Base-by-base conservation (phyloP, 768 basidiomycete genomes). In the Leccinum olivaceopallidum region DNA sequence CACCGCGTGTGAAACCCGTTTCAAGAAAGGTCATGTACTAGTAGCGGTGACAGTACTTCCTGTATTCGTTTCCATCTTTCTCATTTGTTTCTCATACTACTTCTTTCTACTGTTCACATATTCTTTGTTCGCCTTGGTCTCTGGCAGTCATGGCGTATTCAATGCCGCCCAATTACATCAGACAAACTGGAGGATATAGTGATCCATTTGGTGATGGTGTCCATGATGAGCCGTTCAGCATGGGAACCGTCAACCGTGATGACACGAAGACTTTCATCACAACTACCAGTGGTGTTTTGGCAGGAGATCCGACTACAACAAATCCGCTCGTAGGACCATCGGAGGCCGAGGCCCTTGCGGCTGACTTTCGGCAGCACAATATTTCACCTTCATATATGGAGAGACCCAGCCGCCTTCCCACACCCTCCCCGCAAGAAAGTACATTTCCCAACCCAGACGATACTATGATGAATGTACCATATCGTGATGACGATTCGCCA, bases 141-240 rank as follows among this genome's bases (percentile, higher is more conserved):
- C 71, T 67, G 61, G 62, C 34, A 65, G 56, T 53, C 44, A 74
- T 75, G 73, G 72, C 73, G 37, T 36, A 56, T 55, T 60, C 55
- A 24, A 55, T 58, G 42, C 57, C 54, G 12, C 59, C 63, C 26
- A 53, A 65, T 56, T 36, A 59, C 36, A 55, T 42, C 49, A 34
- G 59, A 55, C 64, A 57, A 39, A 56, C 55, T n/a, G 44, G 50
- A 65, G 60, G 56, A 32, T 56, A 57, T 55, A 55, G 36, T 30
- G 73, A 75, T 55, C 69, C 70, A 18, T 74, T 74, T 48, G 63
- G 65, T 53, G 72, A 71, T 52, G 60, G 70, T 30, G 47, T 55
- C 47, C 62, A 59, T 32, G 63, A 68, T 49, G 67, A 67, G 6
- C 72, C 72, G 7, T 69, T 70, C 57, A 63, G 34, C 50, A 30